Conservation (phyloP, 305 asterid species). For the Rubia peregrina region DNA sequence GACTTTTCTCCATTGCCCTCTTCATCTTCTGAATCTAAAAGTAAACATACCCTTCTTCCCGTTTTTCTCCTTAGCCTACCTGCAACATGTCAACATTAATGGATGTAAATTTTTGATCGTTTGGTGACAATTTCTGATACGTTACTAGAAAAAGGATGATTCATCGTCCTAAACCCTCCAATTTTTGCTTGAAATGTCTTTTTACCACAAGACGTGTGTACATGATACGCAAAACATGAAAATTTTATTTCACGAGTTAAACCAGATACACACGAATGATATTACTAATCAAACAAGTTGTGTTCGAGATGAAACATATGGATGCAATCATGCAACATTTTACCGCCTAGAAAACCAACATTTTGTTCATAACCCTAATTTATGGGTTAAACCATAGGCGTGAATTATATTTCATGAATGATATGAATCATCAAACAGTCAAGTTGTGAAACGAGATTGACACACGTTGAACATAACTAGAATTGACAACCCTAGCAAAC, state of each 20-base stretch:
- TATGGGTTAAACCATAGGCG: no score
- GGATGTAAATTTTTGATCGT: not conserved
- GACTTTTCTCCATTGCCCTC: constrained; percentile 50
- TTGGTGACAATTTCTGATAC: not conserved
- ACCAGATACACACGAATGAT: not conserved
- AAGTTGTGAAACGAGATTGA: not conserved
- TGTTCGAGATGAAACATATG: no score
- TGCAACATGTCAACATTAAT: constrained; percentile 10
- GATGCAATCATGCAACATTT: no score
- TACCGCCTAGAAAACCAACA: not conserved
- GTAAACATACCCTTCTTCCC: constrained; percentile 36
- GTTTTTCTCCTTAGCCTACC: constrained; percentile 10
- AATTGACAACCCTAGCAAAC: not conserved
- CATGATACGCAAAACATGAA: not conserved
- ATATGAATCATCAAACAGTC: not conserved
- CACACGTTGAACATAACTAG: not conserved
- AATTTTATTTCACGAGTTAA: not conserved
- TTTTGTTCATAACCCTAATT: not conserved
- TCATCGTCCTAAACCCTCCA: not conserved
- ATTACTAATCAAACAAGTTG: not conserved
- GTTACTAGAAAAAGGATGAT: no score
- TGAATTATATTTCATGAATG: not conserved
- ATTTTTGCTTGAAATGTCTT: not conserved
- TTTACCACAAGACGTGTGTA: not conserved
- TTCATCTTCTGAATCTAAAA: not conserved